These are phyloP conservation scores for Volvariella volvacea DNA, from an alignment of 1,284 basidiomycete species.

Conservation along the genomic window DNA sequence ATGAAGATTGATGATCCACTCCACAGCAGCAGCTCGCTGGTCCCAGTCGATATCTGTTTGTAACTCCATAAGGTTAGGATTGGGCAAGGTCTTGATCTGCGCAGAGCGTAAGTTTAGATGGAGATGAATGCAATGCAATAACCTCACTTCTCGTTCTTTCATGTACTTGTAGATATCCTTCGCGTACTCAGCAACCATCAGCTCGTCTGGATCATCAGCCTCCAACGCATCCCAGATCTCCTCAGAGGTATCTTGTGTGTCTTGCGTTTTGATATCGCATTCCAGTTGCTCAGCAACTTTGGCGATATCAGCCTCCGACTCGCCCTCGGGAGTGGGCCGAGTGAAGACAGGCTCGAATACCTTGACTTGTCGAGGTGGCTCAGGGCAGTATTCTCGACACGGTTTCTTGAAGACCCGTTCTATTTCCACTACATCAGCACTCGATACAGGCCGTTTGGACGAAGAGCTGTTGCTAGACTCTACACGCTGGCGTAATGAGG, in stretches of 20 bases:
- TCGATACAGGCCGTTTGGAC: slow-evolving; percentile 5
- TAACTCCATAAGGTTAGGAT: slow-evolving; percentile 76
- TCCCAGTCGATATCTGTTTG: slow-evolving; percentile 87
- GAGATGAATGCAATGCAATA: neutral
- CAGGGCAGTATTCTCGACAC: slow-evolving; percentile 15
- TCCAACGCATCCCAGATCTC: slow-evolving; percentile 11
- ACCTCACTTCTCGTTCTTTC: slow-evolving; percentile 35
- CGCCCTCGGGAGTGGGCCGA: slow-evolving; percentile 12
- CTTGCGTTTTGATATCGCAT: slow-evolving; percentile 19
- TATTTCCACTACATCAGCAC: slow-evolving; percentile 10
- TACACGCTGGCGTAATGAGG: neutral
- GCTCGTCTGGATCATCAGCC: slow-evolving; percentile 37
- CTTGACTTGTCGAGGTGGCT: slow-evolving; percentile 5
- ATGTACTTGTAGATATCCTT: slow-evolving; percentile 31
- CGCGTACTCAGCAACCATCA: slow-evolving; percentile 36
- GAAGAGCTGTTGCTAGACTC: neutral
- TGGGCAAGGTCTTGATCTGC: slow-evolving; percentile 69
- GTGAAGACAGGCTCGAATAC: slow-evolving; percentile 2
- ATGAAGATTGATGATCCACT: slow-evolving; percentile 94
- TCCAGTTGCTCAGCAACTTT: slow-evolving; percentile 27
- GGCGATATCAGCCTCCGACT: slow-evolving; percentile 23
- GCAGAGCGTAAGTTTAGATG: slow-evolving; percentile 3
- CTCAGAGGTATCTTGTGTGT: slow-evolving; percentile 16
- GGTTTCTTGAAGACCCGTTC: slow-evolving; percentile 21
- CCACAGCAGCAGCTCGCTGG: slow-evolving; percentile 84